Evolutionary conservation across 441 rosid genomes (phyloP), one percentile per base, ranked within the genome.

Genomic region (Aleurites moluccanus): DNA sequence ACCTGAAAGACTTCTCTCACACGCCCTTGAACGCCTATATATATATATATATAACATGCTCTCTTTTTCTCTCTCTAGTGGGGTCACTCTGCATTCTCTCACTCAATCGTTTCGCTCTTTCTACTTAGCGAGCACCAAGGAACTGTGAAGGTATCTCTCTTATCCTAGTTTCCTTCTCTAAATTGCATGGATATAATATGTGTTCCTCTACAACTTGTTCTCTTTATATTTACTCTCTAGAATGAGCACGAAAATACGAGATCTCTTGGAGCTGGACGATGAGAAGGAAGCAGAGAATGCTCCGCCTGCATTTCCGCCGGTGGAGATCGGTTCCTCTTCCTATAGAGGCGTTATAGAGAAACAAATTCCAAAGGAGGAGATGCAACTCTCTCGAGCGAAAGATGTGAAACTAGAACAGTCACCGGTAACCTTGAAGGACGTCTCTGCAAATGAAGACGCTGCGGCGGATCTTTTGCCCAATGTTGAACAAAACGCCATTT

Each of bases 161-260:
- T 33, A 15, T 21, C 45, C 35, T 64, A 4, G 25, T 9, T 20
- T 28, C 30, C 9, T 30, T 50, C 23, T 49, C 60, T 68, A 2
- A 45, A 66, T 44, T 66, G 55, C 55, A 11, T 6, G 2, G 14
- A 27, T 49, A 49, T 7, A 67, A 49, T 27, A 27, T 18, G 30
- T 7, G 25, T 7, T 28, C 8, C 55, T 13, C 52, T 74, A 44
- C 62, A 18, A 15, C 15, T 64, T 57, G 28, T 35, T 18, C 70
- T 15, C 9, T 38, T 13, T 27, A 33, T 1, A 20, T 57, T 57
- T 52, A 28, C 28, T 73, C n/a, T 60, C 60, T 69, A 75, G 74
- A 75, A 74, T 78, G 79, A 33, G 67, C 4, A 38, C 73, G n/a
- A 53, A 20, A 40, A 21, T 70, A 13, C 15, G 27, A 30, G 63